Evolutionary conservation across 192 early-diverging fungal species (phyloP).

Genomic region (Entomortierella chlamydospora): DNA sequence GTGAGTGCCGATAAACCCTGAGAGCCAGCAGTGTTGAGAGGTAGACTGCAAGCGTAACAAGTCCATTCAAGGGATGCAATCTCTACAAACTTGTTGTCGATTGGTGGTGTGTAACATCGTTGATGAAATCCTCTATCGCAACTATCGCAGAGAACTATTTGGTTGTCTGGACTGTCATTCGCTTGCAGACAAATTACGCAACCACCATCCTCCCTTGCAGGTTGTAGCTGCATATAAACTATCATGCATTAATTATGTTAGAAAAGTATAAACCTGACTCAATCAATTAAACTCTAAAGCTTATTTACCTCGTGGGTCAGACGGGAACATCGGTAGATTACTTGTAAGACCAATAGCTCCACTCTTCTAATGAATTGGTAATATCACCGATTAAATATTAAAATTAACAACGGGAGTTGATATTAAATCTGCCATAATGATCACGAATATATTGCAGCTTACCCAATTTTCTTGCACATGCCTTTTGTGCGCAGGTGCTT

Average conservation of each 20-base stretch:
- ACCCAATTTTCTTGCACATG: constrained; percentile 33
- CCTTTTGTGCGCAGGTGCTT: constrained; percentile 21
- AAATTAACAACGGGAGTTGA: no score
- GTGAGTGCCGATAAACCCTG: constrained; percentile 20
- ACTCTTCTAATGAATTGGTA: neutral
- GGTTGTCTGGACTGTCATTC: constrained; percentile 19
- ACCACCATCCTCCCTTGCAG: constrained; percentile 31
- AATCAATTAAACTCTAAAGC: no score
- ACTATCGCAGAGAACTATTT: constrained; percentile 51
- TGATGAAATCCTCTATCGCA: constrained; percentile 56
- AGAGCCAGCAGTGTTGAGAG: constrained; percentile 14
- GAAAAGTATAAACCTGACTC: neutral
- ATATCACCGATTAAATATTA: neutral
- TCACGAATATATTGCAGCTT: neutral
- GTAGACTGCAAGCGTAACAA: constrained; percentile 26
- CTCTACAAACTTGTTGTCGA: constrained; percentile 42
- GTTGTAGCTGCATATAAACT: constrained; percentile 8
- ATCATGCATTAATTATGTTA: neutral
- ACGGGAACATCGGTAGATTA: constrained; percentile 4
- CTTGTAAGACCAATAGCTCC: neutral
- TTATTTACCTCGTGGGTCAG: constrained; percentile 14
- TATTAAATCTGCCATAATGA: neutral
- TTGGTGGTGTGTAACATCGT: constrained; percentile 44
- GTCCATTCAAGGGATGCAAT: constrained; percentile 38
- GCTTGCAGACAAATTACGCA: constrained; percentile 20